Conservation (phyloP, 1,139 yeast species). For the Yamadazyma taylorii region DNA sequence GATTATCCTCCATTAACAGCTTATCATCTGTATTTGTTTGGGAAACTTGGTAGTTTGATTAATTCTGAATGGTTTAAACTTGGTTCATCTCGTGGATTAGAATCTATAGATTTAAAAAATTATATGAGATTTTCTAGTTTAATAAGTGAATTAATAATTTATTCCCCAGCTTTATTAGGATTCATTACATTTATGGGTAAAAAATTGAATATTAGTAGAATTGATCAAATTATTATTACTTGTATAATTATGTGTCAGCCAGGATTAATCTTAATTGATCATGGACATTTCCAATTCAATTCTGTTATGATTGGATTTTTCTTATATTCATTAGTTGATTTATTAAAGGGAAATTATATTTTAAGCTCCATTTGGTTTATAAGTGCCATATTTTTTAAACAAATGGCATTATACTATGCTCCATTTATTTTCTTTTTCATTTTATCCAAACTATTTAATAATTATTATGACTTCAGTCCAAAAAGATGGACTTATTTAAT, state of each 20-base stretch:
- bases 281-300: slow-evolving; percentile 96
- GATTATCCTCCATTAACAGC: slow-evolving; percentile 98
- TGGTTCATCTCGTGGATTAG: slow-evolving; percentile 72
- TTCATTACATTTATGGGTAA: slow-evolving; percentile 69
- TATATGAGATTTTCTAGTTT: slow-evolving; percentile 84
- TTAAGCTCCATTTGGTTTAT: slow-evolving; percentile 82
- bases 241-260: slow-evolving; percentile 82
- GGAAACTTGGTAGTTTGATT: slow-evolving; percentile 65
- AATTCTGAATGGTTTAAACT: slow-evolving; percentile 76
- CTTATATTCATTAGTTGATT: slow-evolving; percentile 63
- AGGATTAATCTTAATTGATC: slow-evolving; percentile 79
- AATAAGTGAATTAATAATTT: slow-evolving; percentile 69
- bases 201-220: slow-evolving; percentile 51
- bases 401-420: slow-evolving; percentile 92
- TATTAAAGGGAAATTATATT: slow-evolving; percentile 61
- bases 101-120: slow-evolving; percentile 63
- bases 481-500: slow-evolving; percentile 11
- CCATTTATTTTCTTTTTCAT: slow-evolving; percentile 84
- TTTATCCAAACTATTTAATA: slow-evolving; percentile 44
- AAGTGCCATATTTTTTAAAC: slow-evolving; percentile 79
- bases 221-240: slow-evolving; percentile 75
- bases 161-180: slow-evolving; percentile 77
- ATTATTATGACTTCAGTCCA: slow-evolving; percentile 18
- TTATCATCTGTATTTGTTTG: slow-evolving; percentile 81
- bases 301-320: slow-evolving; percentile 91